Conservation (phyloP, 2,329 filamentous ascomycete species). For the Beauveria australis region DNA sequence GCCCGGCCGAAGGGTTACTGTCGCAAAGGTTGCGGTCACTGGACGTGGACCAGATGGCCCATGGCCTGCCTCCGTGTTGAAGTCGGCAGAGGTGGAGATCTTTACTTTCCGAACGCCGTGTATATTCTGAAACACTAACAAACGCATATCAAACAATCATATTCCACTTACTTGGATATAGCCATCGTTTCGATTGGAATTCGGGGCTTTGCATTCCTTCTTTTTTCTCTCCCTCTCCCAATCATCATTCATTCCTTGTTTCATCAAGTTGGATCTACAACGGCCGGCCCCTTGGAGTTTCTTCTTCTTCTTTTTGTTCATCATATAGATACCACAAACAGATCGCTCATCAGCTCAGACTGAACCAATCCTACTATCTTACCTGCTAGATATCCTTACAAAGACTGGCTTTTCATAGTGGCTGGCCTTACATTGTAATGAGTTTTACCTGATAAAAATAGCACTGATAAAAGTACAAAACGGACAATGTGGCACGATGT, state of each 20-base stretch:
- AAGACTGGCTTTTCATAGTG: too few relatives aligned
- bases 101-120: too few relatives aligned
- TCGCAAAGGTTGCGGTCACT: slow-evolving; percentile 60
- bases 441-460: too few relatives aligned
- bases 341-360: background rate
- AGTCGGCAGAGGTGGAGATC: background rate
- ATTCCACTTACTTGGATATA: too few relatives aligned
- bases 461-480: too few relatives aligned
- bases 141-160: too few relatives aligned
- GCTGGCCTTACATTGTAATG: too few relatives aligned
- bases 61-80: slow-evolving; percentile 2
- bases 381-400: background rate
- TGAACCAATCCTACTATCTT: background rate
- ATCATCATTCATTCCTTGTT: background rate
- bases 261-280: background rate
- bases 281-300: background rate
- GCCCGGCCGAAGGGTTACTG: slow-evolving; percentile 50
- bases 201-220: background rate
- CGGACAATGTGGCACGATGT: background rate
- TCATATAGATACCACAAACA: slow-evolving; percentile 4
- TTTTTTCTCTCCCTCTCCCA: background rate
- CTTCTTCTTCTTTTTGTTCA: background rate
- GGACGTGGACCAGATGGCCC: slow-evolving; percentile 33
- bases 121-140: too few relatives aligned
- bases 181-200: background rate